Conservation (phyloP, 1,284 basidiomycete species). For the Cutaneotrichosporon cutaneum region DNA sequence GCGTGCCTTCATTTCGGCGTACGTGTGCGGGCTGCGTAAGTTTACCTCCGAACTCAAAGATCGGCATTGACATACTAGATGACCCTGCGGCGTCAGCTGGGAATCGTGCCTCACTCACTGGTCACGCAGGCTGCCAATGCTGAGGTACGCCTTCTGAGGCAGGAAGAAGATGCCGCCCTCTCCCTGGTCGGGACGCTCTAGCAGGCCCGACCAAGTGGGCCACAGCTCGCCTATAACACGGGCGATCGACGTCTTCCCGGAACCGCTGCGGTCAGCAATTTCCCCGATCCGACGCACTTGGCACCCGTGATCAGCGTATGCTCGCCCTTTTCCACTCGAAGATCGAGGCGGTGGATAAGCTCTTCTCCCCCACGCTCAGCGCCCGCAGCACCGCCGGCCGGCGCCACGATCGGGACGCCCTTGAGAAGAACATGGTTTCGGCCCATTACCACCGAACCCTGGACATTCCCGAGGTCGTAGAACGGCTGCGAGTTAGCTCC, state of each 20-base stretch:
- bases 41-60: background rate
- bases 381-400: slow-evolving; percentile 57
- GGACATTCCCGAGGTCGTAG: slow-evolving; percentile 55
- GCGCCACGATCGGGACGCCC: slow-evolving; percentile 74
- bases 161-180: slow-evolving; percentile 74
- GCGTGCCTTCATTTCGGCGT: slow-evolving; percentile 67
- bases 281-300: slow-evolving; percentile 39
- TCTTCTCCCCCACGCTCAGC: slow-evolving; percentile 59
- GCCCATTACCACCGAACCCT: slow-evolving; percentile 52
- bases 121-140: slow-evolving; percentile 78
- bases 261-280: slow-evolving; percentile 63
- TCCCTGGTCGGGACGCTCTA: slow-evolving; percentile 55
- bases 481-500: slow-evolving; percentile 45
- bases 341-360: slow-evolving; percentile 70
- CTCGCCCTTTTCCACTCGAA: slow-evolving; percentile 73
- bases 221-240: slow-evolving; percentile 87
- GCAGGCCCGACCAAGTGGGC: slow-evolving; percentile 58
- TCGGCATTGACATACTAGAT: slow-evolving; percentile 40
- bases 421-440: slow-evolving; percentile 60
- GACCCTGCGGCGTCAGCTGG: slow-evolving; percentile 31
- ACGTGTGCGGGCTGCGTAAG: slow-evolving; percentile 73
- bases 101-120: slow-evolving; percentile 59
- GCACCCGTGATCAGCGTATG: slow-evolving; percentile 93
- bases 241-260: slow-evolving; percentile 91
- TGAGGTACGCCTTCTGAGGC: slow-evolving; percentile 89